Percentiles rank a stretch among this genome's conserved stretches.
Conservation (phyloP, 2,329 filamentous ascomycete genomes). For the Cercospora sojina region DNA sequence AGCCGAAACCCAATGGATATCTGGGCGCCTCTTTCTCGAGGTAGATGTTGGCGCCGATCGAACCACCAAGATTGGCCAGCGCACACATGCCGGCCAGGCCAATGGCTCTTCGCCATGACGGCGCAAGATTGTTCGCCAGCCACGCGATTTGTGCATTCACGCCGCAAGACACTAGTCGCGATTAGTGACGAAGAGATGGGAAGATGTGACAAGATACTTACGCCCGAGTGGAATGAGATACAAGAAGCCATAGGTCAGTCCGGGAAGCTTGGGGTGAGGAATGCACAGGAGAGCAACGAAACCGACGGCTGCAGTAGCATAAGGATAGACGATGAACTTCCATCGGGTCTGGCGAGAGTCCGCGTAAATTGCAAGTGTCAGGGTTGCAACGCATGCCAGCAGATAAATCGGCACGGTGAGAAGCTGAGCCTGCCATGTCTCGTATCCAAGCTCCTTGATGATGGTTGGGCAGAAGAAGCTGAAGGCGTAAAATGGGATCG, state of each 20-base stretch:
- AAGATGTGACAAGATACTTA: slow-evolving; percentile 54
- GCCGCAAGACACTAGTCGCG: slow-evolving; percentile 17
- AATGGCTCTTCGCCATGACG: slow-evolving; percentile 40
- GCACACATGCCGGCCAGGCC: slow-evolving; percentile 19
- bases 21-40: slow-evolving; percentile 18
- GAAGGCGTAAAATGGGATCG: slow-evolving; percentile 69
- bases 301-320: slow-evolving; percentile 26
- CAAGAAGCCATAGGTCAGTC: slow-evolving; percentile 53
- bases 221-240: slow-evolving; percentile 56
- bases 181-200: neutral
- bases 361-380: slow-evolving; percentile 21
- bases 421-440: slow-evolving; percentile 44
- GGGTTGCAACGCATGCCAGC: slow-evolving; percentile 28
- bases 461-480: slow-evolving; percentile 60
- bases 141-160: slow-evolving; percentile 44
- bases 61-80: slow-evolving; percentile 25
- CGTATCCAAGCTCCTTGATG: slow-evolving; percentile 47
- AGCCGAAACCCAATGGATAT: slow-evolving; percentile 25
- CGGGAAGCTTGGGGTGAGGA: slow-evolving; percentile 36
- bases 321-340: slow-evolving; percentile 23
- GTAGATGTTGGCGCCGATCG: slow-evolving; percentile 25
- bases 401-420: slow-evolving; percentile 49
- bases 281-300: slow-evolving; percentile 44
- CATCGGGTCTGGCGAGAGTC: slow-evolving; percentile 26
- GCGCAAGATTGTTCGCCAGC: slow-evolving; percentile 55